phyloP scores from a whole-genome alignment of 1,284 basidiomycete genomes.

The Athelia sp. region DNA sequence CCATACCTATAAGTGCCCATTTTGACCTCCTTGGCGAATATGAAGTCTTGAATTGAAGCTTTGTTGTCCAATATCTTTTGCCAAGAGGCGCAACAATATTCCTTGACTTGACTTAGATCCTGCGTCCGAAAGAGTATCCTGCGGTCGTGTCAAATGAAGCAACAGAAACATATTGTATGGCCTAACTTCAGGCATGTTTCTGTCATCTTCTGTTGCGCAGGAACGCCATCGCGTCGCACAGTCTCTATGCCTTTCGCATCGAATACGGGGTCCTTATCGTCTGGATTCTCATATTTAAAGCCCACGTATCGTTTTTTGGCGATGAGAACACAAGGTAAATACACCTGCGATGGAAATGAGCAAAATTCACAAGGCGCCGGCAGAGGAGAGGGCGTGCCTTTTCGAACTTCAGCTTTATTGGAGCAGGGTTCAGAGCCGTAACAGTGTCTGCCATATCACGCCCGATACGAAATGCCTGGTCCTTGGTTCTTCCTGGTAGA shows the following conservation, averaged over 20 bases:
- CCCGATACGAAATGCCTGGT: constrained; percentile 91
- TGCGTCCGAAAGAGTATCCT: constrained; percentile 88
- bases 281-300: constrained; percentile 86
- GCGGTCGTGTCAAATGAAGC: constrained; percentile 1
- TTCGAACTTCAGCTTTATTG: constrained; percentile 95
- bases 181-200: constrained; percentile 82
- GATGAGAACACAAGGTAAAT: constrained; percentile 88
- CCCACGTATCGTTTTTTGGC: constrained; percentile 98
- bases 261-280: constrained; percentile 78
- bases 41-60: constrained; percentile 85
- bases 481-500: constrained; percentile 83
- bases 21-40: constrained; percentile 91
- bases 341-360: constrained; percentile 54
- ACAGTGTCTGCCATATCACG: constrained; percentile 88
- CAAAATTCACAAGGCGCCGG: background rate
- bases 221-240: constrained; percentile 86
- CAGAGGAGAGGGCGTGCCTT: constrained; percentile 51
- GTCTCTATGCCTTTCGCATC: constrained; percentile 99
- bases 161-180: background rate
- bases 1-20: constrained; percentile 86
- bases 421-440: constrained; percentile 84
- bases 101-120: constrained; percentile 86
- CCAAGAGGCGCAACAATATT: constrained; percentile 87
- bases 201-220: constrained; percentile 86
- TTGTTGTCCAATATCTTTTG: constrained; percentile 77